A percentile compares a stretch with the other conserved stretches of the same genome.
Conservation (phyloP, 2,329 filamentous ascomycete species). For the Botrytis deweyae region DNA sequence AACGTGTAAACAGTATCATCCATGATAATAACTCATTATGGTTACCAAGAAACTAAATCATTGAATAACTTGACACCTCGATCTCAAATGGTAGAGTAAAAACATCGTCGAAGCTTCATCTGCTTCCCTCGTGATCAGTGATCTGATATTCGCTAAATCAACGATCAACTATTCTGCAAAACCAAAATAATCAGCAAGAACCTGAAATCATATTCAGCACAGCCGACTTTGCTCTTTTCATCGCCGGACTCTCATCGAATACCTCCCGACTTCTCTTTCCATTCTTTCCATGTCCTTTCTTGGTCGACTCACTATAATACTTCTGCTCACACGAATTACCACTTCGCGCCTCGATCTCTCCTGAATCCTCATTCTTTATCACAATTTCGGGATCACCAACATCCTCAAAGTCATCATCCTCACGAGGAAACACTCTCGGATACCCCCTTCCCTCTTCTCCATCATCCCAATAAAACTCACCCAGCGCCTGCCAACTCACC, state of each 20-base stretch:
- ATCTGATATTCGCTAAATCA: background rate
- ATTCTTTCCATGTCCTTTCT: background rate
- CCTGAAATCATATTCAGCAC: conserved; percentile 3
- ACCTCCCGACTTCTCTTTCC: background rate
- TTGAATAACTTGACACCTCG: background rate
- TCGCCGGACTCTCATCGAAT: background rate
- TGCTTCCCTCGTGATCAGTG: background rate
- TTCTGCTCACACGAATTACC: background rate
- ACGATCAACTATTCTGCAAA: background rate
- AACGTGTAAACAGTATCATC: background rate
- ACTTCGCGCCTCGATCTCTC: background rate
- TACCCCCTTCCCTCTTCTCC: background rate
- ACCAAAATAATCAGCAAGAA: background rate
- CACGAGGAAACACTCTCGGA: background rate
- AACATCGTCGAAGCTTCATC: background rate
- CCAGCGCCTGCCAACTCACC: background rate
- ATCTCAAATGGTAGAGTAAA: background rate
- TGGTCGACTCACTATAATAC: background rate
- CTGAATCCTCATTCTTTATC: background rate
- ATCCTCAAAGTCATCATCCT: background rate
- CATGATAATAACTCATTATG: background rate
- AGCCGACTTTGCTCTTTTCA: background rate
- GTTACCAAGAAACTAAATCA: background rate
- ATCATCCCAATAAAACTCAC: conserved; percentile 3
- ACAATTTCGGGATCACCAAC: background rate